Base-by-base conservation (phyloP, 176 grass and related monocot species). In the Dendrocalamus sinicus region DNA sequence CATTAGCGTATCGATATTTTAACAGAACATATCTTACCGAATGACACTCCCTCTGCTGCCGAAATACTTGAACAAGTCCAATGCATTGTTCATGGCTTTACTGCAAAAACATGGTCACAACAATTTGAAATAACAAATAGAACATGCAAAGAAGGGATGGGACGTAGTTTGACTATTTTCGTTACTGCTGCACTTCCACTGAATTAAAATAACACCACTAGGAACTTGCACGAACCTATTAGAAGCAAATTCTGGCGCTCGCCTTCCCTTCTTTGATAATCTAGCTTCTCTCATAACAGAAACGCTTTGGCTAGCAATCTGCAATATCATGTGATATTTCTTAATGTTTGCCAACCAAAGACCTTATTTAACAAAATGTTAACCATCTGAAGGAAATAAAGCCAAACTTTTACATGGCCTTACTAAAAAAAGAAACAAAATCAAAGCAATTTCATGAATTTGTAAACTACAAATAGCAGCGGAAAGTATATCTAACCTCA, bases 61-160 rank as follows among this genome's bases (percentile, higher is more conserved):
- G 11, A 99, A 96, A 85, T 96, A 95, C 86, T 95, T 99, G 63
- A 88, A 87, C 62, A 99, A 77, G 71, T 95, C 95, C 80, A 98
- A 83, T 28, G 88, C 90, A 84, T 91, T 98, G 72, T 90, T 95
- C 73, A 92, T 79, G 0, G 92, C 89, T 91, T 93, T 98, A 82
- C 95, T 95, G 89, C 86, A 91, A 70, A 83, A 63, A 73, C 55
- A 71, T 30, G 28, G 28, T 30, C 28, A 30, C 28, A 30, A 30
- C 28, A 30, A 30, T 30, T 30, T 30, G 28, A 30, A 30, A 30
- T 1, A 30, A 30, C 28, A 30, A 30, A 30, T 30, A 30, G 28
- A 30, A 30, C 28, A 30, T 30, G 28, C 28, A 30, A 30, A 30
- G 28, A 30, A 30, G 28, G 0, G 28, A 30, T 30, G 28, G 28